phyloP scores from a whole-genome alignment of 148 eudicot genomes.

The Rhododendron ferrugineum region DNA sequence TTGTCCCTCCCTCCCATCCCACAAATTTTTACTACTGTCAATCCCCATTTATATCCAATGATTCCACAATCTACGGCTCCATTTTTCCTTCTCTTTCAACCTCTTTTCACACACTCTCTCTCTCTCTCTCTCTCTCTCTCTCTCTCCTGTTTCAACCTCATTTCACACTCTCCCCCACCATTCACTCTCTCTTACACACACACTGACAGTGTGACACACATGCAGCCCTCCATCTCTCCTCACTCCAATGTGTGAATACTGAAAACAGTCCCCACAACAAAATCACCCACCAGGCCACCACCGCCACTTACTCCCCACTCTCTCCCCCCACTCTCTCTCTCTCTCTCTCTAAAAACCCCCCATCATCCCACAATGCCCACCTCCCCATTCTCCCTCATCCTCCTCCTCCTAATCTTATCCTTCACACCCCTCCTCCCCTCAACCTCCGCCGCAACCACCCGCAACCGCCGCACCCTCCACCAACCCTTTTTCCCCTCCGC shows the following conservation, averaged over 20 bases:
- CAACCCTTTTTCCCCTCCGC: conserved; percentile 71
- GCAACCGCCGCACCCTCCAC: conserved; percentile 75
- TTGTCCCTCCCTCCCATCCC: neutral
- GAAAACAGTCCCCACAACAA: neutral
- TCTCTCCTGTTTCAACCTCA: neutral
- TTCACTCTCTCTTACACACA: neutral
- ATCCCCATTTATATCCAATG: neutral
- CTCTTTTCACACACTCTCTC: neutral
- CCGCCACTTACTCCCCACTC: neutral
- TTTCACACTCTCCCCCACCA: no score
- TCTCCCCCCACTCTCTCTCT: neutral
- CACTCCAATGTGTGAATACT: neutral
- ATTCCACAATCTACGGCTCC: neutral
- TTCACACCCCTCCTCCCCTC: neutral
- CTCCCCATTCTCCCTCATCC: conserved; percentile 18
- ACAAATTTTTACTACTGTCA: neutral
- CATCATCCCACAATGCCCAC: neutral
- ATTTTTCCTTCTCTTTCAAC: neutral
- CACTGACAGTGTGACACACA: neutral
- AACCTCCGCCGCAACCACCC: conserved; percentile 8
- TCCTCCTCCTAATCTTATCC: conserved; percentile 27
- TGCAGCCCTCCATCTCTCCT: neutral
- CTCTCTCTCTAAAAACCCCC: conserved; percentile 12
- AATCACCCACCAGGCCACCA: neutral
- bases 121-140: neutral